Conservation (phyloP, 345 rosid species). For the Rhizophora apiculata region DNA sequence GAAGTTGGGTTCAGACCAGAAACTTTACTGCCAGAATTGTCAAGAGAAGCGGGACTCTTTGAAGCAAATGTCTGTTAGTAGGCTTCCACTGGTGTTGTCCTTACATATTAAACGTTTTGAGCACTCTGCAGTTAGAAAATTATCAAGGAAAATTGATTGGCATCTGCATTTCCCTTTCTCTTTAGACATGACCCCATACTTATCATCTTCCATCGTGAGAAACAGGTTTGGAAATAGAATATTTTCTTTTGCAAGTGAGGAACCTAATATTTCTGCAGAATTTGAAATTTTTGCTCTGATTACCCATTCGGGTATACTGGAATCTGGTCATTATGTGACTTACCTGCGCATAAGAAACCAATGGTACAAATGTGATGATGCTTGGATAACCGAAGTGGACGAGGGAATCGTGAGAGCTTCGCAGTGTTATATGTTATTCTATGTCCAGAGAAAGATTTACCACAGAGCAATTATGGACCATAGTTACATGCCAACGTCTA, state of each 20-base stretch:
- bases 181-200: conserved; percentile 25
- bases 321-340: conserved; percentile 30
- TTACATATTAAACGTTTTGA: conserved; percentile 31
- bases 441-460: conserved; percentile 35
- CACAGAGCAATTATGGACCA: conserved; percentile 40
- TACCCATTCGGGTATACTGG: conserved; percentile 29
- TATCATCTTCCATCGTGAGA: conserved; percentile 26
- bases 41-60: conserved; percentile 22
- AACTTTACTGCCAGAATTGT: conserved; percentile 29
- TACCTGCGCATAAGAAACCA: conserved; percentile 27
- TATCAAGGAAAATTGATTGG: conserved; percentile 23
- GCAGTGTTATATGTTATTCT: conserved; percentile 31
- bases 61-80: conserved; percentile 26
- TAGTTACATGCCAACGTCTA: conserved; percentile 30
- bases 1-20: conserved; percentile 27
- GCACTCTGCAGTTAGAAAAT: conserved; percentile 22
- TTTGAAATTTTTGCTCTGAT: conserved; percentile 31
- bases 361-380: conserved; percentile 33
- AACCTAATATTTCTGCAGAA: conserved; percentile 19
- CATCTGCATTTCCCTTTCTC: conserved; percentile 29
- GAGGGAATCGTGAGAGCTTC: conserved; percentile 27
- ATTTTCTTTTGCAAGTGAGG: conserved; percentile 20
- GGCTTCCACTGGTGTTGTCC: conserved; percentile 32
- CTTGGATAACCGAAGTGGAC: conserved; percentile 30
- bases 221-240: conserved; percentile 28